Evolutionary conservation across 805 yeast genomes (phyloP).

Genomic region (Cyberlindnera maclurae): DNA sequence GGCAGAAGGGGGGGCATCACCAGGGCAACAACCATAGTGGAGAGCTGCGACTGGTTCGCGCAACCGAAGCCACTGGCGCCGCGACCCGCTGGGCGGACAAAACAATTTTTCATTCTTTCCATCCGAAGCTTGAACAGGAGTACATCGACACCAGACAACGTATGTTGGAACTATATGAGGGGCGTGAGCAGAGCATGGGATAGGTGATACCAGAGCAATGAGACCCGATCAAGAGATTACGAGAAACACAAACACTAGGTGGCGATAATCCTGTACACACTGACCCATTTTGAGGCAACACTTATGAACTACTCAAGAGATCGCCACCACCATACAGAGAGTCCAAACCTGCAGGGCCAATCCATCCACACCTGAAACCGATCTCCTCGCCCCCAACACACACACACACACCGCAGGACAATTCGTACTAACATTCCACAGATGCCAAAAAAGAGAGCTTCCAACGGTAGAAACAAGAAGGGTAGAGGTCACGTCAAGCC

Average conservation of each 20-base stretch:
- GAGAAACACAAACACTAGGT: background rate
- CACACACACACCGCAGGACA: background rate
- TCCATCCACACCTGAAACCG: background rate
- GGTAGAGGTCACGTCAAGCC: constrained; percentile 99
- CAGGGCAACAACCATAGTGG: too few relatives aligned
- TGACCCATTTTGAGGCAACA: too few relatives aligned
- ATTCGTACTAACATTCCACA: constrained; percentile 17
- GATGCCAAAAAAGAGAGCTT: constrained; percentile 99
- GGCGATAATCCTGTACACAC: too few relatives aligned
- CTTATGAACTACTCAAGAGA: too few relatives aligned
- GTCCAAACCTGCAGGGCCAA: too few relatives aligned
- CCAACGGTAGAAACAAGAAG: constrained; percentile 99
- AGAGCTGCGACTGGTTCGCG: too few relatives aligned
- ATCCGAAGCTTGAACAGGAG: background rate
- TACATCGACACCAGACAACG: constrained; percentile 2
- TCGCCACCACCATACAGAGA: too few relatives aligned
- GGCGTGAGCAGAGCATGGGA: too few relatives aligned
- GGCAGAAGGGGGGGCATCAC: too few relatives aligned
- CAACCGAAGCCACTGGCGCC: too few relatives aligned
- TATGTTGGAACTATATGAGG: constrained; percentile 1
- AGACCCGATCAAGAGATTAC: background rate
- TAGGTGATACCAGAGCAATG: background rate
- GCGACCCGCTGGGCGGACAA: too few relatives aligned
- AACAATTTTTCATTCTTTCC: constrained; percentile 9
- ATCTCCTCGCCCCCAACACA: background rate